Evolutionary conservation across 805 yeast species (phyloP).

Genomic region (Starmerella vaccinii): DNA sequence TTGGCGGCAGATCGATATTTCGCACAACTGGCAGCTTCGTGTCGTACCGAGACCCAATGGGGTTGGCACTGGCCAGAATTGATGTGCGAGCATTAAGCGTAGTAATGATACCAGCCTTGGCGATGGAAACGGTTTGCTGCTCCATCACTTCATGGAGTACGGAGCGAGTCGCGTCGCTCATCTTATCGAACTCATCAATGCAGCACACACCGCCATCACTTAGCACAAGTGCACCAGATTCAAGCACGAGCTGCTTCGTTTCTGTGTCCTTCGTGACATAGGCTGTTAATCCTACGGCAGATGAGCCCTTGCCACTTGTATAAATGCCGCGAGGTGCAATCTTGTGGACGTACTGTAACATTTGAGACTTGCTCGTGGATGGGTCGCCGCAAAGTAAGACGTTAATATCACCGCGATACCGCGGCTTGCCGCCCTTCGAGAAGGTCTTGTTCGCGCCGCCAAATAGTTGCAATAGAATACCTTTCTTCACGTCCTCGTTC

Average conservation of each 20-base stretch:
- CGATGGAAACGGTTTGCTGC: constrained; percentile 95
- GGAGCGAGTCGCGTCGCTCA: constrained; percentile 88
- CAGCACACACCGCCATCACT: constrained; percentile 99
- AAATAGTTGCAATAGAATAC: constrained; percentile 80
- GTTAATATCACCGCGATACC: constrained; percentile 92
- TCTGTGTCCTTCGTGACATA: constrained; percentile 91
- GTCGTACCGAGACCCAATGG: constrained; percentile 89
- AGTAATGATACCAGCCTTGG: constrained; percentile 96
- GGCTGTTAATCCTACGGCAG: constrained; percentile 98
- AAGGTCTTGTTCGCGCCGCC: constrained; percentile 92
- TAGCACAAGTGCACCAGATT: constrained; percentile 89
- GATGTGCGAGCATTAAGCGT: constrained; percentile 95
- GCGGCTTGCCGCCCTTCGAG: constrained; percentile 66
- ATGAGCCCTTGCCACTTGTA: constrained; percentile 97
- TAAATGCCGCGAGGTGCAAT: constrained; percentile 97
- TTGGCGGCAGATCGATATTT: constrained; percentile 94
- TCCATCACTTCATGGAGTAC: constrained; percentile 98
- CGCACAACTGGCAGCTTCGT: constrained; percentile 91
- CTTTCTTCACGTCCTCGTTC: constrained; percentile 94
- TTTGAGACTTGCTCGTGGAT: constrained; percentile 91
- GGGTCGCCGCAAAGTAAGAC: constrained; percentile 94
- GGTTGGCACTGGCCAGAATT: constrained; percentile 91
- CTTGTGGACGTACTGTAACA: constrained; percentile 88
- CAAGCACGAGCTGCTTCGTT: constrained; percentile 84
- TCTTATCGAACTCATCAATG: constrained; percentile 96